A percentile compares a stretch with the other conserved stretches of the same genome.
Conservation (phyloP, 192 early-diverging fungal species). For the Coemansia sp. region DNA sequence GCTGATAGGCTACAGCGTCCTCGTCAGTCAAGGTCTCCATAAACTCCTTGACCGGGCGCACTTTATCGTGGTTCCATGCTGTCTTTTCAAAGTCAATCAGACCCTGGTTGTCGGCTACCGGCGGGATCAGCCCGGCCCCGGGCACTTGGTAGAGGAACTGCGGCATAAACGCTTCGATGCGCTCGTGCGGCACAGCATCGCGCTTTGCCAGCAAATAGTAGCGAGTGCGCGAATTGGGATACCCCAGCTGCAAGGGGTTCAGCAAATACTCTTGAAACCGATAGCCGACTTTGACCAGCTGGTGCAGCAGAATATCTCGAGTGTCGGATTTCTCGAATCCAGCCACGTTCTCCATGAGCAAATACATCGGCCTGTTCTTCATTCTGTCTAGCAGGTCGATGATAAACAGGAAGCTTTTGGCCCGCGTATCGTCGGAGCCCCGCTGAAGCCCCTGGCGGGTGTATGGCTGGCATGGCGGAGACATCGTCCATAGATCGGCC, state of each 20-base stretch:
- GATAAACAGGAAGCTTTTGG: conserved; percentile 73
- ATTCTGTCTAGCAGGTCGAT: conserved; percentile 63
- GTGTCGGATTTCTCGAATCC: conserved; percentile 74
- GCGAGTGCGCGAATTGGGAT: conserved; percentile 76
- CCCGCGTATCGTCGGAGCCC: conserved; percentile 68
- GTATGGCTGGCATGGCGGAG: conserved; percentile 81
- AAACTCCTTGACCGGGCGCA: conserved; percentile 45
- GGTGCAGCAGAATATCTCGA: conserved; percentile 55
- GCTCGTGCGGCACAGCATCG: conserved; percentile 14
- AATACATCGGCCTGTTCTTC: conserved; percentile 55
- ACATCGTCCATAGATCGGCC: conserved; percentile 78
- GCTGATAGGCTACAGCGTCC: conserved; percentile 9
- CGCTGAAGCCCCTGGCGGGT: conserved; percentile 68
- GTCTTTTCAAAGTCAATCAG: conserved; percentile 48
- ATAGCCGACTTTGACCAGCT: conserved; percentile 59
- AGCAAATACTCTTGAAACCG: conserved; percentile 71
- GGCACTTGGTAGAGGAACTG: conserved; percentile 30
- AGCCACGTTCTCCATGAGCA: conserved; percentile 80
- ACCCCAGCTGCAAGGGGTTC: conserved; percentile 69
- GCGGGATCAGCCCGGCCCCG: conserved; percentile 33
- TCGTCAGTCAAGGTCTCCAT: conserved; percentile 27
- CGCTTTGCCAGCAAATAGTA: conserved; percentile 65
- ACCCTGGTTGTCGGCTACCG: conserved; percentile 27
- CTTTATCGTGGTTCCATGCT: conserved; percentile 45
- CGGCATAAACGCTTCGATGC: conserved; percentile 33